Base-by-base conservation (phyloP, 305 asterid genomes). In the Fraxinus angustifolia region DNA sequence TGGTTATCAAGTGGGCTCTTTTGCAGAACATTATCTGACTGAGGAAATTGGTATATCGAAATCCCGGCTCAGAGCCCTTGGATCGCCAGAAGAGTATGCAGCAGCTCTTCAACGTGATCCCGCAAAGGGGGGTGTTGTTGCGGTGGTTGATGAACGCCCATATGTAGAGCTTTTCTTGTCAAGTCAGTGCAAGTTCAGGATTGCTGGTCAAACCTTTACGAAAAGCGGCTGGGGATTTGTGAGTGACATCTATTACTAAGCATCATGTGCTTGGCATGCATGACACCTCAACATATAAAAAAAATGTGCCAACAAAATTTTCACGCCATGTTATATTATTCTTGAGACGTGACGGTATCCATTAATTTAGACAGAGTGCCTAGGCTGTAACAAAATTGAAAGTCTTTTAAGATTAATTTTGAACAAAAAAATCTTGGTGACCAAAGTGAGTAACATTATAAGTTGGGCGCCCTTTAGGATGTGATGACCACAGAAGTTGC, bases 151-250 rank as follows among this genome's bases (percentile, higher is more conserved):
- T 6, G 98, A 94, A 84, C 95, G 91, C 36, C 95, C 98, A 2
- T 93, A 94, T 26, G 3, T 94, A 0, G 97, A 93, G 71, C 87
- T 92, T 75, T 93, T 93, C 89, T 84, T 94, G 85, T 86, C 93
- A 2, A 84, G 87, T 53, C 88, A 88, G 45, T 88, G 91, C 91
- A 88, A 87, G 81, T 94, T 91, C 89, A 90, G 91, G 87, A 83
- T 92, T 42, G 86, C 89, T 4, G 97, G 97, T 4, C 93, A 88
- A 75, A 87, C 93, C 62, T 92, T 92, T 86, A 88, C 94, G 33
- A 94, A 90, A 84, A 90, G 91, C 26, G 92, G 94, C 80, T 94
- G 97, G 98, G 98, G 97, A 8, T 94, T 93, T 85, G 98, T 94
- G 87, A 89, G 98, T 88, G 36, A 19, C 6, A 26, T 73, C 78